Conservation (phyloP, 75 land plant genomes). For the Selaginella moellendorffii region DNA sequence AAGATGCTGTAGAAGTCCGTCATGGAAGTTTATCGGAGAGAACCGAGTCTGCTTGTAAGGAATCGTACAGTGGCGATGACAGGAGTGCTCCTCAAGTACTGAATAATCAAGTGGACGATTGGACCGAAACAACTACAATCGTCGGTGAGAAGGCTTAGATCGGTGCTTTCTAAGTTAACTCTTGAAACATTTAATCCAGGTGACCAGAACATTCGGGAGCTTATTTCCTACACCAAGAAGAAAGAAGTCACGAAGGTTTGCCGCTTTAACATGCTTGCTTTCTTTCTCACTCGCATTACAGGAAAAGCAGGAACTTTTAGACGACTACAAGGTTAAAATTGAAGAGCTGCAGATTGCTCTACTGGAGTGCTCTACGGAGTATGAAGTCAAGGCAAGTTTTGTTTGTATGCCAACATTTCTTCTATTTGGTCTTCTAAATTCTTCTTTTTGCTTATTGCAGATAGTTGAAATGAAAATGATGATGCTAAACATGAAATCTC, state of each 20-base stretch:
- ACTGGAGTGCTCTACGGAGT: constrained; percentile 1
- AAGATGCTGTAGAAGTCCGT: neutral
- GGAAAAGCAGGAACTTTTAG: neutral
- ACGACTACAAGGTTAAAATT: neutral
- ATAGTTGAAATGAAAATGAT: neutral
- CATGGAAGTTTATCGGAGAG: too few relatives aligned
- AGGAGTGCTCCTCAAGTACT: neutral
- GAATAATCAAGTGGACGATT: neutral
- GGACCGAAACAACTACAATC: neutral
- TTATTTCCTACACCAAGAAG: neutral
- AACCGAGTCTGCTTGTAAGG: too few relatives aligned
- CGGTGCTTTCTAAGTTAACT: too few relatives aligned
- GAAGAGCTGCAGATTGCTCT: constrained; percentile 10
- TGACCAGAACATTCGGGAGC: neutral
- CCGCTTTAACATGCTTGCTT: neutral
- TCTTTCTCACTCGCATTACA: neutral
- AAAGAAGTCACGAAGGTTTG: neutral
- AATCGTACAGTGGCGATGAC: too few relatives aligned
- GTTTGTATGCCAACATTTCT: neutral
- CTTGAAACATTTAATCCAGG: too few relatives aligned
- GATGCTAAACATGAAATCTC: neutral
- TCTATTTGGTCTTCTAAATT: neutral
- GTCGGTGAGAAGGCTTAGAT: neutral
- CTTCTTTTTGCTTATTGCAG: neutral
- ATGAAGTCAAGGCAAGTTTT: constrained; percentile 4